A percentile compares a stretch with the other conserved stretches of the same genome.
These are phyloP conservation scores for Xylaria telfairii DNA, from an alignment of 495 filamentous ascomycete species.

Conservation along the genomic window DNA sequence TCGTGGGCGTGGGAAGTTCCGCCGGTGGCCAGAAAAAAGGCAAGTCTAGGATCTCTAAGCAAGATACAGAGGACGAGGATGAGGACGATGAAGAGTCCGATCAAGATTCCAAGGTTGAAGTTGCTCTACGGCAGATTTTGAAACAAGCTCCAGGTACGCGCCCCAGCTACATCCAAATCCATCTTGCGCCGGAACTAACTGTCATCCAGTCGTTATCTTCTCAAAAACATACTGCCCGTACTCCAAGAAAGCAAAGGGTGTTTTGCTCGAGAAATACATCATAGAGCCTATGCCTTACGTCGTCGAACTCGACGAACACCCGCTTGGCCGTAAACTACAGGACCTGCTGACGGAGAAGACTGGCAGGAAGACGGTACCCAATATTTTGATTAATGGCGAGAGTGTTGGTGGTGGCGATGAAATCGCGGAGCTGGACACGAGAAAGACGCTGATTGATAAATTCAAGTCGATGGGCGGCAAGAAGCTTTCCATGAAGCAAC, in stretches of 20 bases:
- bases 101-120: constrained; percentile 63
- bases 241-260: constrained; percentile 79
- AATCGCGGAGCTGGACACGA: constrained; percentile 71
- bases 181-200: constrained; percentile 14
- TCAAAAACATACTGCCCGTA: constrained; percentile 91
- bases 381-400: constrained; percentile 83
- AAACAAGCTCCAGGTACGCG: constrained; percentile 79
- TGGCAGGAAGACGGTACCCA: constrained; percentile 85
- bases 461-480: constrained; percentile 77
- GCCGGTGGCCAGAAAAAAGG: constrained; percentile 69
- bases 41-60: constrained; percentile 32
- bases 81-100: constrained; percentile 56
- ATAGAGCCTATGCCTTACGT: constrained; percentile 85
- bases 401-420: constrained; percentile 94
- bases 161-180: not conserved
- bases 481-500: constrained; percentile 58
- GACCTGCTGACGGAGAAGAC: constrained; percentile 70
- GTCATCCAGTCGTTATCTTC: constrained; percentile 83
- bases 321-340: constrained; percentile 74
- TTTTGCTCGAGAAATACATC: constrained; percentile 80
- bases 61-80: constrained; percentile 44
- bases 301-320: constrained; percentile 88
- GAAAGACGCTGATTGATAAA: constrained; percentile 72
- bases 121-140: constrained; percentile 74
- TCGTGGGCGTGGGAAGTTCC: constrained; percentile 59